Evolutionary conservation across 208 protist species (phyloP), one percentile per base, ranked within the genome.

Genomic region (Wallacemonas sp.): DNA sequence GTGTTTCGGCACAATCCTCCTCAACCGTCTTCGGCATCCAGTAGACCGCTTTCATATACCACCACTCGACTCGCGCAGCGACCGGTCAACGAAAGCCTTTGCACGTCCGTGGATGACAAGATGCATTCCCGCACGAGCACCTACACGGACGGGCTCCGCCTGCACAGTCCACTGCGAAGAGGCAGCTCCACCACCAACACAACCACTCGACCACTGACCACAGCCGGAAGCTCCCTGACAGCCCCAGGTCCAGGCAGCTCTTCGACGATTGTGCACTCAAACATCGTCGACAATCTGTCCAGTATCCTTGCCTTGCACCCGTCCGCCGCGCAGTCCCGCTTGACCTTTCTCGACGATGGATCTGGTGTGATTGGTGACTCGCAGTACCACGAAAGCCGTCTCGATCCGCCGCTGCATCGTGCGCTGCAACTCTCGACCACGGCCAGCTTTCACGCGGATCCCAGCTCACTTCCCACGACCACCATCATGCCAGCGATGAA

Each of bases 261-360:
- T 9, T 58, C 52, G 29, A 9, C 32, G n/a, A n/a, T 39, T 33
- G n/a, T 58, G 26, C 29, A 58, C 0, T 58, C 52, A 29, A 58
- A 12, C 3, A 21, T 58, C 3, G 52, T 58, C 17, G 52, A 58
- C 5, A 58, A 58, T 21, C 30, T 58, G 4, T 58, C 52, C 30
- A 58, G 52, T n/a, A 58, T 58, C n/a, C 52, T 58, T n/a, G 52
- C 30, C 32, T 9, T 21, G 30, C 52, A 58, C 4, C 52, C 52
- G 29, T 58, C 30, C 52, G 52, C 52, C 3, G 52, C 52, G 19
- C 52, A 58, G 6, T 58, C 52, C 6, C 52, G 8, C 52, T n/a
- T 30, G 3, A 41, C 52, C 8, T 24, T 58, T 6, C 19, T 58
- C 32, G 52, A 16, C 29, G 52, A 58, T 38, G 52, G 38, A n/a